A percentile compares a stretch with the other conserved stretches of the same genome.
These are phyloP conservation scores for Nitzschia inconspicua DNA, from an alignment of 108 stramenopile species.

Conservation along the genomic window DNA sequence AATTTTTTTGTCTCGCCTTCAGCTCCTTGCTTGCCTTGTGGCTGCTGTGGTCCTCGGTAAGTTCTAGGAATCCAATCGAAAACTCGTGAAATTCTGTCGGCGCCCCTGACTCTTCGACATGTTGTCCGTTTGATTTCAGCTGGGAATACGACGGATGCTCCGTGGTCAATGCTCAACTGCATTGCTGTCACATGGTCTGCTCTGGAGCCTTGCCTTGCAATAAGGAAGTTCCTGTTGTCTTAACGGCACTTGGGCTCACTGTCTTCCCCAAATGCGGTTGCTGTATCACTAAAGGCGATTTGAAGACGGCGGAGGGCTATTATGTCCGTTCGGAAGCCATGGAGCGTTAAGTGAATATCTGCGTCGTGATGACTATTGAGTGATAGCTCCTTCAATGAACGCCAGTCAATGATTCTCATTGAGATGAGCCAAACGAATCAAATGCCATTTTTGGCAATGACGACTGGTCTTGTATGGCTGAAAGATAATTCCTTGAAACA, in stretches of 20 bases:
- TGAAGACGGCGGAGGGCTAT: conserved; percentile 9
- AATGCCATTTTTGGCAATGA: too few species aligned
- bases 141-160: conserved; percentile 46
- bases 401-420: too few species aligned
- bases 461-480: too few species aligned
- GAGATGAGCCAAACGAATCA: too few species aligned
- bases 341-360: conserved; percentile 9
- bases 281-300: conserved; percentile 27
- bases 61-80: not conserved
- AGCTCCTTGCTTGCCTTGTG: conserved; percentile 13
- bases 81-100: not conserved
- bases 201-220: conserved; percentile 71
- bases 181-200: conserved; percentile 52
- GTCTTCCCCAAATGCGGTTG: conserved; percentile 63
- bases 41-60: conserved; percentile 19
- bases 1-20: not conserved
- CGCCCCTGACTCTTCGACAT: conserved; percentile 20
- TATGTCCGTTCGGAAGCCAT: conserved; percentile 11
- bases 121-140: too few species aligned
- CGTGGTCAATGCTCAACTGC: conserved; percentile 47
- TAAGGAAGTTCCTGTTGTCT: conserved; percentile 69
- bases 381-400: too few species aligned
- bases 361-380: too few species aligned
- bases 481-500: too few species aligned
- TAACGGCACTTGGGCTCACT: conserved; percentile 46